Percentiles rank a stretch among this genome's conserved stretches.
These are phyloP conservation scores for Leucocoprinus leucothites DNA, from an alignment of 768 basidiomycete genomes.

Conservation along the genomic window DNA sequence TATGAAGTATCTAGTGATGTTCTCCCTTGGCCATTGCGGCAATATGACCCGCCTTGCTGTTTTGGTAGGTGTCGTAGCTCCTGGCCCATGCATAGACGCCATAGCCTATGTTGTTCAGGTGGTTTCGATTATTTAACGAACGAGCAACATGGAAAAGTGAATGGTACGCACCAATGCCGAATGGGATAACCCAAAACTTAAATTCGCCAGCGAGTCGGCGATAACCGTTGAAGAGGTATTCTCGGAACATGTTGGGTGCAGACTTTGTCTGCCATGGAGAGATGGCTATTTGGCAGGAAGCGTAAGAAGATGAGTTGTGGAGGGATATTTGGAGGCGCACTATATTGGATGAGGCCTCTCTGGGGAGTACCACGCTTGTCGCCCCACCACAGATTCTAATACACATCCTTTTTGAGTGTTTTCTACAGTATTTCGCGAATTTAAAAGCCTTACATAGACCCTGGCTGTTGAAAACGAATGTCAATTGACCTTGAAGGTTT, in stretches of 20 bases:
- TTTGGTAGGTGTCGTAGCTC: conserved; percentile 57
- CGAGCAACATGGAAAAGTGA: background rate
- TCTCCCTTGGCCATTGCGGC: conserved; percentile 34
- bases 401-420: background rate
- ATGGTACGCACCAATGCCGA: conserved; percentile 61
- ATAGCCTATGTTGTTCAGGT: conserved; percentile 51
- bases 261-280: conserved; percentile 83
- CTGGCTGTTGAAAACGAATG: conserved; percentile 47
- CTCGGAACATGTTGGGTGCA: conserved; percentile 64
- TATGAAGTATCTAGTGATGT: conserved; percentile 27
- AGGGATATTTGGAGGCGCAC: conserved; percentile 45
- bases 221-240: conserved; percentile 87
- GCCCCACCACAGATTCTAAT: conserved; percentile 91
- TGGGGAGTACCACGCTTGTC: conserved; percentile 59
- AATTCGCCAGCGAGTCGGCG: conserved; percentile 69
- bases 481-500: too few species aligned
- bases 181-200: conserved; percentile 77
- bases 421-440: background rate
- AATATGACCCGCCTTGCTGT: conserved; percentile 81
- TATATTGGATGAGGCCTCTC: conserved; percentile 77
- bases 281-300: conserved; percentile 45
- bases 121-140: background rate
- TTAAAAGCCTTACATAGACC: conserved; percentile 61
- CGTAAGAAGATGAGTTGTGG: conserved; percentile 2
- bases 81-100: conserved; percentile 80